Evolutionary conservation across 2,329 filamentous ascomycete species (phyloP).

Genomic region (Trichoderma brevicompactum): DNA sequence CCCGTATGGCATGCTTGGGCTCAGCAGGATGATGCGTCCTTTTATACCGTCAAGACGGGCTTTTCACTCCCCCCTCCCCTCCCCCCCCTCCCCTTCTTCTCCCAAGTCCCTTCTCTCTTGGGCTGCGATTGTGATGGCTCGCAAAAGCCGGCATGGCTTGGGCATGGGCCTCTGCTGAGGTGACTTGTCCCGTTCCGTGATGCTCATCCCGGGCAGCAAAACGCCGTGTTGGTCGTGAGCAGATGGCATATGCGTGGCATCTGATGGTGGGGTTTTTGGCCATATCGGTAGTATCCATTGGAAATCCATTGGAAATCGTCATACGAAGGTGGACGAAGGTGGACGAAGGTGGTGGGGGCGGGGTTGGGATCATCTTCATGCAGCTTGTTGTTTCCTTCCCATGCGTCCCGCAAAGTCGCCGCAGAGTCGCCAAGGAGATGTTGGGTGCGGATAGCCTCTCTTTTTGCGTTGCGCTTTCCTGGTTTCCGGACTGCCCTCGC

Average conservation of each 20-base stretch:
- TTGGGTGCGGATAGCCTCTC: constrained; percentile 10
- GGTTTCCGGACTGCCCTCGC: background rate
- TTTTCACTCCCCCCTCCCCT: background rate
- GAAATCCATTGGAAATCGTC: constrained; percentile 24
- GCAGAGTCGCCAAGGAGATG: background rate
- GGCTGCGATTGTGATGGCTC: constrained; percentile 26
- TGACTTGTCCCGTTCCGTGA: constrained; percentile 21
- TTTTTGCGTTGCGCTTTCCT: background rate
- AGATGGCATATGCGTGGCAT: constrained; percentile 27
- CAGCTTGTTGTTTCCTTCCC: background rate
- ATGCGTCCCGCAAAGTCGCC: background rate
- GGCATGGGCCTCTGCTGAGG: constrained; percentile 4
- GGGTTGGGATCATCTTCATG: constrained; percentile 26
- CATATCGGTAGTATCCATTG: constrained; percentile 27
- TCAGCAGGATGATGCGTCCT: constrained; percentile 18
- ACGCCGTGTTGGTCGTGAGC: constrained; percentile 23
- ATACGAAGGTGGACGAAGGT: constrained; percentile 25
- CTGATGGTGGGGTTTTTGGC: constrained; percentile 28
- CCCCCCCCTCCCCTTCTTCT: background rate
- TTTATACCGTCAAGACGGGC: constrained; percentile 16
- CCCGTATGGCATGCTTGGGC: background rate
- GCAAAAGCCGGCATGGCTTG: constrained; percentile 15
- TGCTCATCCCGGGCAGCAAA: constrained; percentile 5
- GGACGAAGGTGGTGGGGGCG: constrained; percentile 28
- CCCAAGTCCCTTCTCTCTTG: background rate